phyloP scores from a whole-genome alignment of 2,329 filamentous ascomycete species.

The Colletotrichum destructivum region DNA sequence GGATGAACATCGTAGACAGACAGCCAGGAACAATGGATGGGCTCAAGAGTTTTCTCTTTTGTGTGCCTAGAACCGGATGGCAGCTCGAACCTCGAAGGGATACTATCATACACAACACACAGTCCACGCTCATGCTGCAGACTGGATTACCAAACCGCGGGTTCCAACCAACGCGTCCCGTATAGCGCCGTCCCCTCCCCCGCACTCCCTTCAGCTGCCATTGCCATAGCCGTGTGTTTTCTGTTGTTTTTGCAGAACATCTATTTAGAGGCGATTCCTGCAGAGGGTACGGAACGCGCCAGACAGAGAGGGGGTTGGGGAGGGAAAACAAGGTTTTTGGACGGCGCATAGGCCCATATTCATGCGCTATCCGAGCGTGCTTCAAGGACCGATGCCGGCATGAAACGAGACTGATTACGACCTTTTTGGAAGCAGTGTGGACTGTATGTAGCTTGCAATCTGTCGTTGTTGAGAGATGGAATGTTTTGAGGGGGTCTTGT shows the following conservation, averaged over 20 bases:
- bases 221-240: background rate
- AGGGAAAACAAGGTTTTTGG: conserved; percentile 7
- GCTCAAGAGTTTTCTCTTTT: too few relatives aligned
- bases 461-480: too few relatives aligned
- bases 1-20: too few relatives aligned
- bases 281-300: too few relatives aligned
- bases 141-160: conserved; percentile 15
- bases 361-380: conserved; percentile 21
- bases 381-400: conserved; percentile 6
- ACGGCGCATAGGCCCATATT: conserved; percentile 7
- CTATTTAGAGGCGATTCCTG: too few relatives aligned
- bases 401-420: conserved; percentile 6
- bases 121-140: background rate
- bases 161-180: background rate
- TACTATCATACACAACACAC: too few relatives aligned
- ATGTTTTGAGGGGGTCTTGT: background rate
- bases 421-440: too few relatives aligned
- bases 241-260: too few relatives aligned
- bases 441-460: too few relatives aligned
- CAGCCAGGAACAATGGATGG: too few relatives aligned
- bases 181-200: background rate
- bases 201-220: too few relatives aligned
- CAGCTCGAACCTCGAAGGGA: background rate
- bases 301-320: background rate
- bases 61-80: conserved; percentile 1